Evolutionary conservation across 805 yeast genomes (phyloP).

Genomic region (Scheffersomyces spartinae): DNA sequence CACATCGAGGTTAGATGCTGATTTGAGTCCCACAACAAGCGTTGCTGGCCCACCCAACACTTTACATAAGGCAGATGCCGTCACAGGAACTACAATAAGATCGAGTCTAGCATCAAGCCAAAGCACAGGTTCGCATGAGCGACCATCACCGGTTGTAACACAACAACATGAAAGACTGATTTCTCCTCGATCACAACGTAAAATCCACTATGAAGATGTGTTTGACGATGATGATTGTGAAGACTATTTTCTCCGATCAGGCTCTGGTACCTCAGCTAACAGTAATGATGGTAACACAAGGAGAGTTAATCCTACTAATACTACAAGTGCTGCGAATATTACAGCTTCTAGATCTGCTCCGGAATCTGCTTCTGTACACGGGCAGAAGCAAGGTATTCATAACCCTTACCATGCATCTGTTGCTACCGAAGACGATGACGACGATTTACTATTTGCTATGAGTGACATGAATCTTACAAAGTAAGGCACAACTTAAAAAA

Average conservation of each 20-base stretch:
- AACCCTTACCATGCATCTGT: constrained; percentile 33
- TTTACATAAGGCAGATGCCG: no score
- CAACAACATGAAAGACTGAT: no score
- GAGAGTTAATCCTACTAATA: background rate
- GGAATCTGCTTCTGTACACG: background rate
- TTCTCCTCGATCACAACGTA: no score
- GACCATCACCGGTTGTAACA: no score
- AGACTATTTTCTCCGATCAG: no score
- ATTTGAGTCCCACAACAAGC: no score
- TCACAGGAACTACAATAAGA: no score
- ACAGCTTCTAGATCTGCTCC: background rate
- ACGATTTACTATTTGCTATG: constrained; percentile 59
- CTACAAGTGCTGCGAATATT: constrained; percentile 1
- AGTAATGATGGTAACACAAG: constrained; percentile 2
- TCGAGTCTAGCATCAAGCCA: no score
- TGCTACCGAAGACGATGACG: constrained; percentile 49
- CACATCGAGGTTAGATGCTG: no score
- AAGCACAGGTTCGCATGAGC: no score
- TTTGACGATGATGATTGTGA: constrained; percentile 9
- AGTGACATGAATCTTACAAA: constrained; percentile 53
- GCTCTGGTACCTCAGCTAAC: constrained; percentile 2
- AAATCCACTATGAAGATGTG: constrained; percentile 13
- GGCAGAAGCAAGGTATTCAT: constrained; percentile 10
- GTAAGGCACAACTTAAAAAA: no score
- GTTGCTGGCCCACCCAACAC: no score